phyloP scores from a whole-genome alignment of 2,329 filamentous ascomycete genomes.

The Dendryphion nanum region DNA sequence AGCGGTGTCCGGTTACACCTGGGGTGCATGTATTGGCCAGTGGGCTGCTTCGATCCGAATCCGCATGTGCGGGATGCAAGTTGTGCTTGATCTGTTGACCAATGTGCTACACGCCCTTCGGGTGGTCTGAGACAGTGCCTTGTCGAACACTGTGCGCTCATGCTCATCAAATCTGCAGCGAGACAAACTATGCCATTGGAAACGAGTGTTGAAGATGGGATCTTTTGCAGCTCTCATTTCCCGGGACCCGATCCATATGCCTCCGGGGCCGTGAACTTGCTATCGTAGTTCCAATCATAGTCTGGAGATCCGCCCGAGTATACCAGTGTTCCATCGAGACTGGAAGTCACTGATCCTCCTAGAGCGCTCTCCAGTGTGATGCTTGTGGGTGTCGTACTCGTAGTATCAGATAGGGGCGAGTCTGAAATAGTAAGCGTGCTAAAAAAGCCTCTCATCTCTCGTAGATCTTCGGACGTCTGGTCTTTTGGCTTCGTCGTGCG shows the following conservation, averaged over 20 bases:
- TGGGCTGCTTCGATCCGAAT: too few relatives aligned
- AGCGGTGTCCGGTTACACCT: too few relatives aligned
- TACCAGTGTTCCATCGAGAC: constrained; percentile 16
- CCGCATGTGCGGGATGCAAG: constrained; percentile 17
- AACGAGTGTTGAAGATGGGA: too few relatives aligned
- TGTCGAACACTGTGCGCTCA: too few relatives aligned
- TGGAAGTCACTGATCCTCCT: constrained; percentile 5
- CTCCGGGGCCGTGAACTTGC: constrained; percentile 17
- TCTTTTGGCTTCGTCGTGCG: constrained; percentile 57
- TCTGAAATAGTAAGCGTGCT: constrained; percentile 39
- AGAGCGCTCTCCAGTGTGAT: constrained; percentile 16
- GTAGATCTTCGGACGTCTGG: constrained; percentile 61
- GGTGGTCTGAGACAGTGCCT: constrained; percentile 12
- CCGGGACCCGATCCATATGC: constrained; percentile 13
- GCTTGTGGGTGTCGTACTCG: constrained; percentile 24
- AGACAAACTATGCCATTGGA: too few relatives aligned
- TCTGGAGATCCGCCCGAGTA: constrained; percentile 23
- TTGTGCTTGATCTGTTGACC: constrained; percentile 18
- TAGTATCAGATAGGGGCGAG: constrained; percentile 29
- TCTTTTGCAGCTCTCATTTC: too few relatives aligned
- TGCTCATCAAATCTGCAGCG: too few relatives aligned
- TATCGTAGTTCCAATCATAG: constrained; percentile 23
- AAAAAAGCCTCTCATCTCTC: constrained; percentile 72
- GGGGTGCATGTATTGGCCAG: too few relatives aligned
- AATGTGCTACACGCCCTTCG: constrained; percentile 29